Evolutionary conservation across 495 filamentous ascomycete genomes (phyloP).

Genomic region (Penicillium silybi): DNA sequence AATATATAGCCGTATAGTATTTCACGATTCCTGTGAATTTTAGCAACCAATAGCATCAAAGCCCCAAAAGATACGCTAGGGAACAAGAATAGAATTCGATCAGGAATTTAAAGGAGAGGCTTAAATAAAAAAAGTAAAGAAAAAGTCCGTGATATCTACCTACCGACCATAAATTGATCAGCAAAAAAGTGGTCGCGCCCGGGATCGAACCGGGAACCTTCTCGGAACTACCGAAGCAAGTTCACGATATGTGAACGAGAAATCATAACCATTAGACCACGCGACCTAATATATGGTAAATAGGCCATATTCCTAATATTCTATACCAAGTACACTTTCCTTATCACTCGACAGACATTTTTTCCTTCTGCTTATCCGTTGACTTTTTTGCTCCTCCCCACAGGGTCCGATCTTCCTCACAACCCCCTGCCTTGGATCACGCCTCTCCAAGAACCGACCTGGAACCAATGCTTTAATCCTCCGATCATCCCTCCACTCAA

Average conservation of each 20-base stretch:
- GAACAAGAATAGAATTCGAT: too few species aligned
- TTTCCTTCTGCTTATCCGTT: not conserved
- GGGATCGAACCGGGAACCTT: conserved; percentile 39
- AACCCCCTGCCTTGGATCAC: not conserved
- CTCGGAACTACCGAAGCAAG: conserved; percentile 1
- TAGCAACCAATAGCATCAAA: too few species aligned
- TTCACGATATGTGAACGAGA: conserved; percentile 19
- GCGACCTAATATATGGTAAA: conserved; percentile 4
- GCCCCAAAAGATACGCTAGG: too few species aligned
- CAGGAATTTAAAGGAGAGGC: too few species aligned
- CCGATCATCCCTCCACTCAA: not conserved
- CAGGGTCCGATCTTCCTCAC: not conserved
- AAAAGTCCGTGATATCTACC: too few species aligned
- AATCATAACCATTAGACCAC: conserved; percentile 18
- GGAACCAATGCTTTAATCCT: not conserved
- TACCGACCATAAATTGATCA: too few species aligned
- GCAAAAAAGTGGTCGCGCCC: conserved; percentile 33
- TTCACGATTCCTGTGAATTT: too few species aligned
- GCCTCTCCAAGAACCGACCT: not conserved
- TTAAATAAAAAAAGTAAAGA: too few species aligned
- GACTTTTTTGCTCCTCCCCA: not conserved
- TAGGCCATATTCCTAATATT: not conserved
- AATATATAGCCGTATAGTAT: too few species aligned
- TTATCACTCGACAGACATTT: conserved; percentile 4
- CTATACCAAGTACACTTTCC: not conserved